Evolutionary conservation across 2,329 filamentous ascomycete species (phyloP).

Genomic region (Meredithiella fracta): DNA sequence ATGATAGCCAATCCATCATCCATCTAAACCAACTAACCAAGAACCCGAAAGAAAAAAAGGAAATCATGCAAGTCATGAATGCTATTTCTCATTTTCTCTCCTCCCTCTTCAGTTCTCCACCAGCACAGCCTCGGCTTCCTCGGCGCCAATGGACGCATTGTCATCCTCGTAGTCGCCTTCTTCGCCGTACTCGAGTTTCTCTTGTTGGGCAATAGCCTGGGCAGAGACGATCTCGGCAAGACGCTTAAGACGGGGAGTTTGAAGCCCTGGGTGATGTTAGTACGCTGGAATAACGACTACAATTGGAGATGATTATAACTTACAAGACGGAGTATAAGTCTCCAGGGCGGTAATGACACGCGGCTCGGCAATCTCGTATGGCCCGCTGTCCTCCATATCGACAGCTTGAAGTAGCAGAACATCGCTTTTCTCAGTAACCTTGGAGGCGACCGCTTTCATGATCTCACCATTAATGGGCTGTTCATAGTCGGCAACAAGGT

Average conservation of each 20-base stretch:
- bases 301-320: constrained; percentile 22
- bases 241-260: constrained; percentile 87
- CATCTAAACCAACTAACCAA: not conserved
- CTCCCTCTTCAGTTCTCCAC: constrained; percentile 9
- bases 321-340: constrained; percentile 95
- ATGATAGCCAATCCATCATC: too few species aligned
- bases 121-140: constrained; percentile 14
- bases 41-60: not conserved
- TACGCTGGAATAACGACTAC: constrained; percentile 19
- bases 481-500: constrained; percentile 95
- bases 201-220: constrained; percentile 89
- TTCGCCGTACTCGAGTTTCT: constrained; percentile 51
- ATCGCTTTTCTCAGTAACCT: constrained; percentile 96
- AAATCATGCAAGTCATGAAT: too few species aligned
- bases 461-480: constrained; percentile 99
- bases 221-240: constrained; percentile 96
- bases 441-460: constrained; percentile 96
- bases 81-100: too few species aligned
- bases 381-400: constrained; percentile 97
- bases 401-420: constrained; percentile 85
- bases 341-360: constrained; percentile 89
- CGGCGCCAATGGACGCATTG: constrained; percentile 22
- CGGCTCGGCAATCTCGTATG: constrained; percentile 95
- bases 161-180: constrained; percentile 30
- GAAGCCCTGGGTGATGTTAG: constrained; percentile 49